Conservation (phyloP, 306 rosid genomes). For the Fragaria vesca region DNA sequence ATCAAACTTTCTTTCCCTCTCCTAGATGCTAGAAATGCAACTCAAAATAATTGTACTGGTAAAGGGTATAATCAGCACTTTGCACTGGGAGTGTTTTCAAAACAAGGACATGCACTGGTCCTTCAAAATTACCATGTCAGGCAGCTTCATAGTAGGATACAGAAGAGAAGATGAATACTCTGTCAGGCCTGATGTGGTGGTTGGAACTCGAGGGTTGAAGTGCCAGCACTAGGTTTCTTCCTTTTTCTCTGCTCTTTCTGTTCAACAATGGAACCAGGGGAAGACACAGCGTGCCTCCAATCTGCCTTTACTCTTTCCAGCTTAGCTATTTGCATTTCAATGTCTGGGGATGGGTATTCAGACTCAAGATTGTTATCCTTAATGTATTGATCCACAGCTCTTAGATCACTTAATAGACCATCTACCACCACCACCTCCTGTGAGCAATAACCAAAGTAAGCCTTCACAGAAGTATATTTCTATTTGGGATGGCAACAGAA, state of each 20-base stretch:
- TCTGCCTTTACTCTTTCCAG: constrained; percentile 31
- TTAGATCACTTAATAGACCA: constrained; percentile 30
- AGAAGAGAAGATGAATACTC: background rate
- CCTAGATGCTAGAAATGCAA: background rate
- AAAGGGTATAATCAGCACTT: background rate
- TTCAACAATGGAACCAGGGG: background rate
- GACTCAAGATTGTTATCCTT: constrained; percentile 42
- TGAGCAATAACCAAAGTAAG: background rate
- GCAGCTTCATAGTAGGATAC: background rate
- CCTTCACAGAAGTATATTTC: background rate
- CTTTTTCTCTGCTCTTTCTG: background rate
- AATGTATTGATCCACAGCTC: constrained; percentile 30
- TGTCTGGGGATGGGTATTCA: constrained; percentile 24
- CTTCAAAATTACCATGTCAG: background rate
- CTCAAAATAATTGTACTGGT: background rate
- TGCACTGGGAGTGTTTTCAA: background rate
- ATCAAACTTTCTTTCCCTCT: background rate
- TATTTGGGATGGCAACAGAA: background rate
- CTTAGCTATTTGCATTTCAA: constrained; percentile 24
- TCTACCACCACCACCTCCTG: constrained; percentile 40
- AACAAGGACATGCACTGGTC: background rate
- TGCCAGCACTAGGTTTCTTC: background rate
- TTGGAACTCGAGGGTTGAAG: background rate
- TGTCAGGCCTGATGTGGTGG: background rate
- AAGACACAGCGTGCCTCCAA: background rate